Evolutionary conservation across 345 rosid genomes (phyloP).

Genomic region (Reutealis trisperma): DNA sequence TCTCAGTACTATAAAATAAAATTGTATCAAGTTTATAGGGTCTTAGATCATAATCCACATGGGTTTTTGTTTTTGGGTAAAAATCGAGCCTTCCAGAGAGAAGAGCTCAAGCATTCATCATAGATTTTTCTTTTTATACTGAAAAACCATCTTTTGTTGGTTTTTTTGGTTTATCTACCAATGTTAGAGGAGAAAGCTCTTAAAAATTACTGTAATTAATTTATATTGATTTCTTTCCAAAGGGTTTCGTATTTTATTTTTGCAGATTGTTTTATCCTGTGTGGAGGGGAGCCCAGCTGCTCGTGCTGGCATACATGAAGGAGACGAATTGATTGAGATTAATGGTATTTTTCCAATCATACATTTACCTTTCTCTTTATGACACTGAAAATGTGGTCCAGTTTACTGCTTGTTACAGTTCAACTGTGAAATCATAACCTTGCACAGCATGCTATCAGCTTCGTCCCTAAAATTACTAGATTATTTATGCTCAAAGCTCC

Average conservation of each 20-base stretch:
- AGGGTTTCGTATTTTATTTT: neutral
- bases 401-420: neutral
- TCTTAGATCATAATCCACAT: neutral
- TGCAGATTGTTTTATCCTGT: constrained; percentile 83
- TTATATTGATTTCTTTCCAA: neutral
- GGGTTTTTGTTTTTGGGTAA: neutral
- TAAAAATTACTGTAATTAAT: neutral
- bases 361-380: neutral
- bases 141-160: neutral
- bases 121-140: no score
- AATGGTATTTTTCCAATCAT: constrained; percentile 51
- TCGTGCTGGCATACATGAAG: constrained; percentile 83
- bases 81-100: neutral
- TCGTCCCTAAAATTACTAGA: neutral
- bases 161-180: no score
- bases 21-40: neutral
- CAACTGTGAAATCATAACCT: neutral
- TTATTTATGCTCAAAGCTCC: neutral
- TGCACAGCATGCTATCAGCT: constrained; percentile 3
- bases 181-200: neutral
- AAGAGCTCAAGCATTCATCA: neutral
- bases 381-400: neutral
- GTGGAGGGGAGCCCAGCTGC: constrained; percentile 88
- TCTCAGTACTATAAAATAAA: no score
- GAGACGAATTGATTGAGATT: constrained; percentile 84